These are phyloP conservation scores for Stentor coeruleus DNA, from an alignment of 73 alveolate genomes.

Conservation along the genomic window DNA sequence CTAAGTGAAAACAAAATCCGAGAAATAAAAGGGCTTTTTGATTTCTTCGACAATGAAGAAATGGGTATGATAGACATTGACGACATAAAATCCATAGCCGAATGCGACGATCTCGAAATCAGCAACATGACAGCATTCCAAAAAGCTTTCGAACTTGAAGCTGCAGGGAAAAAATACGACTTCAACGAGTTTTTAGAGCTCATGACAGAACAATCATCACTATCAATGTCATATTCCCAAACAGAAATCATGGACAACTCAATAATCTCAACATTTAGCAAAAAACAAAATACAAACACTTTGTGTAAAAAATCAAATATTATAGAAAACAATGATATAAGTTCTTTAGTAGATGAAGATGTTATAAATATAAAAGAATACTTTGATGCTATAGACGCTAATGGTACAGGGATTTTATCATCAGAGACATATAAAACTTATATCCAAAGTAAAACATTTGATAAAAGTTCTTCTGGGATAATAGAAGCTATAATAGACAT, in stretches of 20 bases:
- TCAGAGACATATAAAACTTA: background rate
- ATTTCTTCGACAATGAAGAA: slow-evolving; percentile 94
- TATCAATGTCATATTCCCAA: background rate
- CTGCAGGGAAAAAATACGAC: slow-evolving; percentile 66
- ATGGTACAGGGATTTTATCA: background rate
- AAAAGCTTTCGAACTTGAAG: slow-evolving; percentile 81
- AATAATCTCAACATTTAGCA: background rate
- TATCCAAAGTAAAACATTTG: background rate
- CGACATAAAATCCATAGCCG: slow-evolving; percentile 92
- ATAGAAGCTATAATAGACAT: too few species aligned
- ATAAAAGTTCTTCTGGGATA: too few species aligned
- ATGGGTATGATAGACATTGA: slow-evolving; percentile 97
- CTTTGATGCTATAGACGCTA: background rate
- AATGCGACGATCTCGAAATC: slow-evolving; percentile 81
- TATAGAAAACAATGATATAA: background rate
- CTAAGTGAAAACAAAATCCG: slow-evolving; percentile 41
- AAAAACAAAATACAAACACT: too few species aligned
- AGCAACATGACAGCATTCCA: slow-evolving; percentile 70
- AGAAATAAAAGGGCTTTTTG: slow-evolving; percentile 96
- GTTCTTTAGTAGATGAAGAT: background rate
- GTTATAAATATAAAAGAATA: background rate
- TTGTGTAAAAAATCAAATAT: too few species aligned
- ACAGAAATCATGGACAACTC: background rate
- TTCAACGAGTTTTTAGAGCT: slow-evolving; percentile 79
- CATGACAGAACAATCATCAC: slow-evolving; percentile 76